Base-by-base conservation (phyloP, 2,329 filamentous ascomycete genomes). In the Cladobotryum protrusum region DNA sequence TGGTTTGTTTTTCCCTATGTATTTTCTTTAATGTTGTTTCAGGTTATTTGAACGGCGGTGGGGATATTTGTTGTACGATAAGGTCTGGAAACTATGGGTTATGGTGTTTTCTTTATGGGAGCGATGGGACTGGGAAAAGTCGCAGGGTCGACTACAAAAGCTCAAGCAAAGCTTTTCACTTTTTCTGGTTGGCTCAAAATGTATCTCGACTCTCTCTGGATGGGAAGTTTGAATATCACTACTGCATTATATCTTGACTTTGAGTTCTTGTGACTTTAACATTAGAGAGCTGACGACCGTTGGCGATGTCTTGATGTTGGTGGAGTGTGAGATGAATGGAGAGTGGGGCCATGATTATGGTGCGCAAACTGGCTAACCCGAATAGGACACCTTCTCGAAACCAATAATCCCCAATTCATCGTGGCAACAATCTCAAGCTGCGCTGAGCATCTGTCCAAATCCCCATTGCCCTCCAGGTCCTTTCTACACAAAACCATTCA, bases 1-100 rank as follows among this genome's bases (percentile, higher is more conserved):
- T 36, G 19, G 35, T 20, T 24, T 37, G 37, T 29, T 43, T 43
- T 39, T 34, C 33, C 15, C 19, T 41, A 24, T 17, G 39, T 17
- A 29, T 39, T 42, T 37, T 37, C 17, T n/a, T 37, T 42, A 32
- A 35, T 41, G 32, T 19, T 15, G 24, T 9, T 29, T 8, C 24
- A 29, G 11, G 24, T 36, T 47, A 43, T 46, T 43, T 44, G 37
- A 50, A 45, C 24, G 35, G 41, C 29, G 37, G 29, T 39, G 44
- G 39, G n/a, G 24, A 20, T 42, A 44, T 51, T 51, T 47, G 45
- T 15, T 51, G 45, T 51, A 51, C 19, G 49, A 47, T 51, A 47
- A 37, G 42, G 35, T 51, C 43, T 39, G 11, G 24, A 20, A 44
- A 47, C 40, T 32, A 33, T 46, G 39, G 49, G 37, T n/a, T 37